Evolutionary conservation across 371 early-diverging fungal genomes (phyloP).

Genomic region (Choanephora cucurbitarum): DNA sequence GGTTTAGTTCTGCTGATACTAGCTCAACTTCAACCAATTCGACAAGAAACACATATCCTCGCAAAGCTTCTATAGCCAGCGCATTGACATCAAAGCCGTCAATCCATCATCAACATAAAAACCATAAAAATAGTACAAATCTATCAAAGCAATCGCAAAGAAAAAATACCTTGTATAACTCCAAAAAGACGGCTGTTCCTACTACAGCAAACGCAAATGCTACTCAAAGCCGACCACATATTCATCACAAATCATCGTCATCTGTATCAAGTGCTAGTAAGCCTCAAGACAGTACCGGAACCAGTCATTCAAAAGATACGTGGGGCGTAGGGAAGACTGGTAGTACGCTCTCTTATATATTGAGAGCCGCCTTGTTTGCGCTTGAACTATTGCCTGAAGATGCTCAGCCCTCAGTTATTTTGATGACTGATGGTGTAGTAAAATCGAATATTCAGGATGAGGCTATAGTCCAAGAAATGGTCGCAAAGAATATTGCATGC

Average conservation of each 20-base stretch:
- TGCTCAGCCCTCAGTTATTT: conserved; percentile 68
- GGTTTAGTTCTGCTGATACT: background rate
- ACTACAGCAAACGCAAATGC: background rate
- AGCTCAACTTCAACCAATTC: background rate
- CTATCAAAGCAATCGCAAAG: conserved; percentile 1
- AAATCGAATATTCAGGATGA: conserved; percentile 63
- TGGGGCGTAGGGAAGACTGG: conserved; percentile 66
- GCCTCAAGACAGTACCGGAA: background rate
- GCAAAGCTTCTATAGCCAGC: background rate
- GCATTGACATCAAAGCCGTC: background rate
- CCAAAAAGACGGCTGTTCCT: too few relatives aligned
- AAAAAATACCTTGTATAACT: background rate
- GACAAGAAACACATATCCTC: background rate
- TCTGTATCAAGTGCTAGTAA: conserved; percentile 8
- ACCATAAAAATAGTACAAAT: background rate
- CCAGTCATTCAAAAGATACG: conserved; percentile 37
- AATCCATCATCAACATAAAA: conserved; percentile 6
- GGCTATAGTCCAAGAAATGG: conserved; percentile 49
- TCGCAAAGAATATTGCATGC: conserved; percentile 60
- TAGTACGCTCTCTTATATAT: conserved; percentile 60
- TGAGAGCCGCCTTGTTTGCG: conserved; percentile 71
- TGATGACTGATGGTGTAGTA: conserved; percentile 87
- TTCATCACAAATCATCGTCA: background rate
- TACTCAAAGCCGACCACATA: background rate
- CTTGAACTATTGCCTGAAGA: conserved; percentile 68